Conservation (phyloP, 768 basidiomycete genomes). For the Boletus coccyginus region DNA sequence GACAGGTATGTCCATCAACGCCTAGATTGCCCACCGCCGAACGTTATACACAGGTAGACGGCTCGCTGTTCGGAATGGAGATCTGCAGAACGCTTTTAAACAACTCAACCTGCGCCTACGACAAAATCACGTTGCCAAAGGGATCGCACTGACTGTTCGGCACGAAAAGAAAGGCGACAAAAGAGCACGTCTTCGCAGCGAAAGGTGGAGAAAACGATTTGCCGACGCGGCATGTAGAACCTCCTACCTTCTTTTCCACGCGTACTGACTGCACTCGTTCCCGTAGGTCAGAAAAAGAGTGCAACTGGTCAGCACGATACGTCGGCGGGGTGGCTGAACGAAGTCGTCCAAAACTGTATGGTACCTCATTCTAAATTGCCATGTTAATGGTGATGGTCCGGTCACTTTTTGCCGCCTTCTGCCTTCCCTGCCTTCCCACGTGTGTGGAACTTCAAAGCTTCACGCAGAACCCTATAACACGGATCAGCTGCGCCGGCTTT, state of each 20-base stretch:
- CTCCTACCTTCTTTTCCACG: constrained; percentile 8
- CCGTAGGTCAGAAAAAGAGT: constrained; percentile 82
- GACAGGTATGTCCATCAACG: constrained; percentile 37
- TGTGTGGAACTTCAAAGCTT: constrained; percentile 1
- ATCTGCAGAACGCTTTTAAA: constrained; percentile 46
- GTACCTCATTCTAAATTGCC: constrained; percentile 4
- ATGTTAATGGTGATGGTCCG: constrained; percentile 3
- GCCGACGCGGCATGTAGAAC: constrained; percentile 62
- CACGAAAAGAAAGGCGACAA: constrained; percentile 86
- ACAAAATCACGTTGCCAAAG: constrained; percentile 53
- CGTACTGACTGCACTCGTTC: constrained; percentile 12
- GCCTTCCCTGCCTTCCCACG: neutral
- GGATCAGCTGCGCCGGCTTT: constrained; percentile 11
- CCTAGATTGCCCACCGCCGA: constrained; percentile 3
- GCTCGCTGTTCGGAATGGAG: constrained; percentile 42
- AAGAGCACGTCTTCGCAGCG: constrained; percentile 67
- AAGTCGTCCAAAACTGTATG: constrained; percentile 1
- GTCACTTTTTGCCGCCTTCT: neutral
- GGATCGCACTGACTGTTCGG: constrained; percentile 49
- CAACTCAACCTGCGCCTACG: constrained; percentile 49
- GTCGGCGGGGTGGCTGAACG: constrained; percentile 62
- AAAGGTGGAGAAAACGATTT: constrained; percentile 78
- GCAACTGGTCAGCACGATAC: constrained; percentile 74
- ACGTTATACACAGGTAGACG: constrained; percentile 52
- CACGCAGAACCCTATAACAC: constrained; percentile 3